Evolutionary conservation across 805 yeast genomes (phyloP).

Genomic region (Kodamaea hsintzibuensis): DNA sequence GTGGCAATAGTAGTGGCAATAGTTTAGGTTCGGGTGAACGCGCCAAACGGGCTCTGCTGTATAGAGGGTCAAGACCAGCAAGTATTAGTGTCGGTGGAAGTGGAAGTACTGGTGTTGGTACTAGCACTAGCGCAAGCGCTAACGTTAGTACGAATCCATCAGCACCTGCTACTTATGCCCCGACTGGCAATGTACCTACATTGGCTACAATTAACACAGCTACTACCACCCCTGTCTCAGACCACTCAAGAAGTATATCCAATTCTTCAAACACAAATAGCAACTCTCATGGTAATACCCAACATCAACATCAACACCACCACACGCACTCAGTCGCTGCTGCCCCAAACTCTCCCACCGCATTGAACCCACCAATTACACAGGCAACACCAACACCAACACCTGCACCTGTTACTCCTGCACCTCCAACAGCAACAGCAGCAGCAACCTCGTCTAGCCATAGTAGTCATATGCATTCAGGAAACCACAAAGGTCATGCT

Average conservation of each 20-base stretch:
- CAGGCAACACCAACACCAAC: conserved; percentile 16
- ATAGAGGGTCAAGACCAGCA: not conserved
- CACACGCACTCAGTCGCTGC: not conserved
- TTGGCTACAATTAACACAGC: not conserved
- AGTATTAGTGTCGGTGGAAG: not conserved
- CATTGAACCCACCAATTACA: conserved; percentile 23
- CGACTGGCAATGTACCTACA: not conserved
- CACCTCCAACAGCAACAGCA: not conserved
- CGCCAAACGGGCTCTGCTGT: not conserved
- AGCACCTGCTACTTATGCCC: not conserved
- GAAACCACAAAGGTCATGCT: not conserved
- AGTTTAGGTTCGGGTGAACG: not conserved
- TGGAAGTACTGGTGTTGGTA: not conserved
- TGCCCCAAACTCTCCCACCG: not conserved
- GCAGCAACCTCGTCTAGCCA: conserved; percentile 1
- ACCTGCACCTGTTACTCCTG: conserved; percentile 1
- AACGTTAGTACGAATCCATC: not conserved
- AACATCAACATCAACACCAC: not conserved
- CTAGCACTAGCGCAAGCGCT: not conserved
- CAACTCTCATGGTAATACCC: not conserved
- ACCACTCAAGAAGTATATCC: not conserved
- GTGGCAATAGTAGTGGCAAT: not conserved
- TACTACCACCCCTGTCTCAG: not conserved
- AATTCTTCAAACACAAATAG: not conserved
- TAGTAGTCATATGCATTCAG: conserved; percentile 2